Percentiles rank a stretch among this genome's conserved stretches.
Evolutionary conservation across 2,329 filamentous ascomycete genomes (phyloP).

Genomic region (Hortaea werneckii): DNA sequence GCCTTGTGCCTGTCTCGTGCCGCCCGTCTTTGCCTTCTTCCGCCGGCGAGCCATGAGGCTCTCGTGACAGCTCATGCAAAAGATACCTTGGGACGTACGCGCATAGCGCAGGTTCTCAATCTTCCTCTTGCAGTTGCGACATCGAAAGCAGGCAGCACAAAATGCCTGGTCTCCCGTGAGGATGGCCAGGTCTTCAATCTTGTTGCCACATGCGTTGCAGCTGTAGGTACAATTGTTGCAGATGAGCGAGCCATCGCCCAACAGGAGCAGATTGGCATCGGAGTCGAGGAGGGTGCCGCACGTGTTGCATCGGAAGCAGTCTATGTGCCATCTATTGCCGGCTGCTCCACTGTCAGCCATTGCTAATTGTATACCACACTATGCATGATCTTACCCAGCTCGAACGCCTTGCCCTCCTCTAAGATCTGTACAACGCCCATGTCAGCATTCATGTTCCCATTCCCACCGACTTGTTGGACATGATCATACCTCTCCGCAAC

Average conservation of each 20-base stretch:
- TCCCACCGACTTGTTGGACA: not conserved
- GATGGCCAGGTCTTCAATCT: conserved; percentile 97
- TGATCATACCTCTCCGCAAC: conserved; percentile 68
- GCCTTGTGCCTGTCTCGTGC: conserved; percentile 44
- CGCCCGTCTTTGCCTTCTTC: conserved; percentile 61
- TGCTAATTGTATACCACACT: not conserved
- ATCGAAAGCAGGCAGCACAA: conserved; percentile 93
- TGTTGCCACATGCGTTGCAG: conserved; percentile 91
- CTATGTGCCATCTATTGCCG: conserved; percentile 16
- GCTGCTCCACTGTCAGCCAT: conserved; percentile 9
- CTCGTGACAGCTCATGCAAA: conserved; percentile 98
- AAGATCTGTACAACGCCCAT: conserved; percentile 56
- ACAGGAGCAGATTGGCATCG: conserved; percentile 89
- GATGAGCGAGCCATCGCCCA: conserved; percentile 94
- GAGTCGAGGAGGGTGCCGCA: conserved; percentile 82
- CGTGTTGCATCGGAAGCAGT: conserved; percentile 8
- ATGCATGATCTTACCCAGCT: conserved; percentile 60
- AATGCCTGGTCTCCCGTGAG: conserved; percentile 96
- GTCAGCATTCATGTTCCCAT: not conserved
- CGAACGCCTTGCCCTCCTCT: conserved; percentile 96
- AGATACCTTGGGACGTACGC: conserved; percentile 93
- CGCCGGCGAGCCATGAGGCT: conserved; percentile 85
- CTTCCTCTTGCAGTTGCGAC: conserved; percentile 95
- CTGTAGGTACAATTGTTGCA: conserved; percentile 99
- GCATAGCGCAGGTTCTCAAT: conserved; percentile 98